Evolutionary conservation across 441 rosid species (phyloP).

Genomic region (Erodium texanum): DNA sequence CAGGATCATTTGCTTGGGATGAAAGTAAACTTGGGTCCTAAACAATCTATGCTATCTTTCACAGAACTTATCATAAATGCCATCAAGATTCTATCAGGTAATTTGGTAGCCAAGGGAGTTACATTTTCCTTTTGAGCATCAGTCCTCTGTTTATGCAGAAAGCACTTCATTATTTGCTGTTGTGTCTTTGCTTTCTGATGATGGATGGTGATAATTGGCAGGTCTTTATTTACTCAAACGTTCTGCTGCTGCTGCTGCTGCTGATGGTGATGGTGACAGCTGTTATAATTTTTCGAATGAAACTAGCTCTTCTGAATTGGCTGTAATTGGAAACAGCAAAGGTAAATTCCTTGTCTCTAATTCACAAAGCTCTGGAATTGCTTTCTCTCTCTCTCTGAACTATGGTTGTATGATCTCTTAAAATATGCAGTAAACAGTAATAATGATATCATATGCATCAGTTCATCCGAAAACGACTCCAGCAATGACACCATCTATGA

Average conservation of each 20-base stretch:
- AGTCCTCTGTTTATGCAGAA: background rate
- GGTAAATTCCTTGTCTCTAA: constrained; percentile 36
- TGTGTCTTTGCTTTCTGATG: constrained; percentile 20
- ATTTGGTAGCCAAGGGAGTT: background rate
- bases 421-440: constrained; percentile 41
- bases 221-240: constrained; percentile 43
- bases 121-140: background rate
- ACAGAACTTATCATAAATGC: constrained; percentile 45
- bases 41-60: constrained; percentile 40
- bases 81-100: constrained; percentile 80
- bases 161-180: constrained; percentile 5
- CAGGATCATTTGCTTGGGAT: constrained; percentile 76
- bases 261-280: constrained; percentile 16
- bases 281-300: constrained; percentile 31
- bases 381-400: background rate
- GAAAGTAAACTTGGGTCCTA: constrained; percentile 38
- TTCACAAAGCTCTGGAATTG: constrained; percentile 4
- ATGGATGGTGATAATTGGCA: constrained; percentile 27
- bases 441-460: constrained; percentile 41
- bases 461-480: constrained; percentile 42
- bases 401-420: constrained; percentile 10
- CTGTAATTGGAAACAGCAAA: constrained; percentile 28
- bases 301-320: constrained; percentile 28
- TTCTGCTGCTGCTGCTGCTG: constrained; percentile 17
- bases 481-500: constrained; percentile 30